A percentile compares a stretch with the other conserved stretches of the same genome.
Evolutionary conservation across 129 eudicot species (phyloP).

Genomic region (Ambrosia trifida): DNA sequence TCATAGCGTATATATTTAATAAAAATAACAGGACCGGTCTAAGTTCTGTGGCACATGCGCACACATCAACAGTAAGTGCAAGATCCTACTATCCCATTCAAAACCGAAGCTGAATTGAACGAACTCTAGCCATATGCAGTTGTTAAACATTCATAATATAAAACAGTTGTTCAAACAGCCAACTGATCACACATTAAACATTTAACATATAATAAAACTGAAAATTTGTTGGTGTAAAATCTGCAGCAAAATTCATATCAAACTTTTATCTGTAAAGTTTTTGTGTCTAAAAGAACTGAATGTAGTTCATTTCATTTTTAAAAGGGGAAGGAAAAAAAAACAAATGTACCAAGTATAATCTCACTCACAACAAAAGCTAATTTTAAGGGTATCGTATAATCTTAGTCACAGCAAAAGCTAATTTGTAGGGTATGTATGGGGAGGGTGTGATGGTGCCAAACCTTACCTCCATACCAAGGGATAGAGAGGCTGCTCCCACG

Average conservation of each 20-base stretch:
- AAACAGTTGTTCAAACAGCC: constrained; percentile 7
- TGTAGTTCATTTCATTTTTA: not conserved
- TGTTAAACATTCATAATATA: not conserved
- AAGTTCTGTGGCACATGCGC: constrained; percentile 1
- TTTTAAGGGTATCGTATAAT: too few species aligned
- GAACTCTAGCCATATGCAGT: not conserved
- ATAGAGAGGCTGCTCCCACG: too few species aligned
- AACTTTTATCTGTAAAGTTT: not conserved
- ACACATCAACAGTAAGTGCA: not conserved
- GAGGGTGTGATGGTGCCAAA: too few species aligned
- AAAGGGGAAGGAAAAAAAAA: too few species aligned
- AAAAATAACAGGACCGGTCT: not conserved
- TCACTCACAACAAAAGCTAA: too few species aligned
- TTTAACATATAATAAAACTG: not conserved
- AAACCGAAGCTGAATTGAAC: not conserved
- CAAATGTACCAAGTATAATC: too few species aligned
- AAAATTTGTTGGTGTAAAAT: not conserved
- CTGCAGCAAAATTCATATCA: constrained; percentile 8
- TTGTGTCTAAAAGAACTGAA: not conserved
- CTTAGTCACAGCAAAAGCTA: too few species aligned
- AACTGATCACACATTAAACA: not conserved
- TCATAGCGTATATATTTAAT: not conserved
- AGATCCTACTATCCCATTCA: constrained; percentile 1
- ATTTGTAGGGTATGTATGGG: too few species aligned
- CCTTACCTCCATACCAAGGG: too few species aligned